Evolutionary conservation across 1,284 basidiomycete genomes (phyloP), one percentile per base, ranked within the genome.

Genomic region (Agroathelia rolfsii): DNA sequence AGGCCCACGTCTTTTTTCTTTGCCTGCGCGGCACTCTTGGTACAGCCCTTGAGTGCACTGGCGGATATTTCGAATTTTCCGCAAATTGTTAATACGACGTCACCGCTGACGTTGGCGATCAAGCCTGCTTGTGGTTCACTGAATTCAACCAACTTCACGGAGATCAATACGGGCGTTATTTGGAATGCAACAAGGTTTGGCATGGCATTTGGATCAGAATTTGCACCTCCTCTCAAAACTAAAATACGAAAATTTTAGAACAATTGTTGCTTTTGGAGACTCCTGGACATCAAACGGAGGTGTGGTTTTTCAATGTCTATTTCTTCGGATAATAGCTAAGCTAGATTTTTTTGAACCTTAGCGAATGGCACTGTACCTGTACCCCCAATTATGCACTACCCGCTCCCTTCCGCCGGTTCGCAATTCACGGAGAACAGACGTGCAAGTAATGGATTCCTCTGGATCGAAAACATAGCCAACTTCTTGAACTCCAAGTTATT

Each of bases 251-350:
- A n/a, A n/a, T n/a, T 7, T 10, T 22, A 46, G 47, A 27, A 51
- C 50, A 2, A 36, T 52, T 7, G 50, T 52, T 14, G 46, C 49
- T 3, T 51, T 52, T 38, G 50, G 50, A 0, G 49, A 52, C 29
- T 52, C 49, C 3, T 52, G 50, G 50, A 52, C 50, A 10, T 52
- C 50, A 1, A 51, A 49, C 10, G 50, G 50, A 30, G 37, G 49
- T 49, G 20, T 10, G 22, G 11, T 13, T 18, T 13, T 34, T 8
- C 8, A 36, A 20, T n/a, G 49, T 49, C 22, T 10, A 22, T 12
- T 13, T 18, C n/a, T 34, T 8, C 8, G 34, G 19, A 11, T 4
- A 20, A 5, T 28, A 26, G 5, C 11, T 8, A 13, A 9, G 17
- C 27, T 28, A 28, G 3, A n/a, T 12, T 11, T 3, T 16, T 16